Percentiles rank a stretch among this genome's conserved stretches.
phyloP scores from a whole-genome alignment of 2,329 filamentous ascomycete species.

The Colletotrichum magnum region DNA sequence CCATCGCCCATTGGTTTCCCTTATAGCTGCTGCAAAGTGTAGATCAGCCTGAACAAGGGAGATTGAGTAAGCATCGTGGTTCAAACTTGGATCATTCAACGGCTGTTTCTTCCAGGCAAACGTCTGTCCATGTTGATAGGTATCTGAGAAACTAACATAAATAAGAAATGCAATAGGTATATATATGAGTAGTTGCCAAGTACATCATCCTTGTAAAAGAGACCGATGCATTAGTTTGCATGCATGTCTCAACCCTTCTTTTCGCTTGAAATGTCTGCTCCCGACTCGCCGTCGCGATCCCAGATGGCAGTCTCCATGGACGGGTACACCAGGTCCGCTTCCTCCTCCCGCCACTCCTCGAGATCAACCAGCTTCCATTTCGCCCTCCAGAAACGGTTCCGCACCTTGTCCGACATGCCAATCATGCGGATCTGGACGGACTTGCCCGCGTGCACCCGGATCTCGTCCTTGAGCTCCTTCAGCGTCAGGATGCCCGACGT shows the following conservation, averaged over 20 bases:
- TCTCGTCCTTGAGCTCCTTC: slow-evolving; percentile 62
- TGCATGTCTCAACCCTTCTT: slow-evolving; percentile 12
- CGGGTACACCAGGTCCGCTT: slow-evolving; percentile 35
- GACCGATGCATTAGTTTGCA: not conserved
- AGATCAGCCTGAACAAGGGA: too few relatives aligned
- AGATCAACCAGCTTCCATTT: slow-evolving; percentile 49
- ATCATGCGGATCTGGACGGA: slow-evolving; percentile 64
- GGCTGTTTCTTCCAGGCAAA: too few relatives aligned
- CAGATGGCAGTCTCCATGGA: slow-evolving; percentile 38
- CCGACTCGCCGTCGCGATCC: slow-evolving; percentile 35
- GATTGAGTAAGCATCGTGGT: too few relatives aligned
- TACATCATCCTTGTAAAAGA: too few relatives aligned
- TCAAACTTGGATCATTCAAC: too few relatives aligned
- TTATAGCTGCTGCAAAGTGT: too few relatives aligned
- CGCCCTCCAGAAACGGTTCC: slow-evolving; percentile 55
- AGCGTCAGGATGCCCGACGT: slow-evolving; percentile 66
- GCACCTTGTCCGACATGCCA: slow-evolving; percentile 60
- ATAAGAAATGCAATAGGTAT: too few relatives aligned
- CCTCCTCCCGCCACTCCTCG: slow-evolving; percentile 37
- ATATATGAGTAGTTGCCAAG: too few relatives aligned
- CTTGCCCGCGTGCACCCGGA: slow-evolving; percentile 64
- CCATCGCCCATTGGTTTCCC: too few relatives aligned
- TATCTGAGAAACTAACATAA: too few relatives aligned
- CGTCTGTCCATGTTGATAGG: too few relatives aligned
- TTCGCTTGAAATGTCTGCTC: slow-evolving; percentile 17